These are phyloP conservation scores for Capsicum chinense DNA, from an alignment of 257 asterid genomes.

Conservation along the genomic window DNA sequence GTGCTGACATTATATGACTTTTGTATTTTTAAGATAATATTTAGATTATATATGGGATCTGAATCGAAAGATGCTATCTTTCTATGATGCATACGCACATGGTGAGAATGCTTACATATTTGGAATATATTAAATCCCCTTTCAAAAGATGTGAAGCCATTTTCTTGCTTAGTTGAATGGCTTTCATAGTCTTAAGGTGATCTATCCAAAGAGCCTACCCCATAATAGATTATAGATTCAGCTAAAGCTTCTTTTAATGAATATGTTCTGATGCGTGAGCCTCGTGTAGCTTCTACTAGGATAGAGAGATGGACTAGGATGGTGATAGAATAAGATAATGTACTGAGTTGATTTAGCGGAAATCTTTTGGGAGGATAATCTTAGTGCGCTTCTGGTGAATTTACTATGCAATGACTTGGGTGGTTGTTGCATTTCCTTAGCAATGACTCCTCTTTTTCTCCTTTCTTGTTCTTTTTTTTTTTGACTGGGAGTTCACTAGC, in stretches of 20 bases:
- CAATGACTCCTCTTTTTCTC: neutral
- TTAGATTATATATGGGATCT: neutral
- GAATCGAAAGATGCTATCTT: neutral
- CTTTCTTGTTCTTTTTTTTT: neutral
- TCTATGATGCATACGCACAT: neutral
- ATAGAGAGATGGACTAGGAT: slow-evolving; percentile 4
- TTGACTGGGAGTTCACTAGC: neutral
- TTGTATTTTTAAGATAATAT: neutral
- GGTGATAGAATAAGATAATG: neutral
- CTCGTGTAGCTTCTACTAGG: neutral
- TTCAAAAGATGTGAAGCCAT: neutral
- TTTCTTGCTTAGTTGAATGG: neutral
- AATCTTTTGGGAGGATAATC: neutral
- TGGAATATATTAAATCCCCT: too few species aligned
- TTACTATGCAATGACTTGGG: neutral
- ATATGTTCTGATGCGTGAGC: neutral
- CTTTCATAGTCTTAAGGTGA: neutral
- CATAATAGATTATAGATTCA: neutral
- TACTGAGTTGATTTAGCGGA: neutral
- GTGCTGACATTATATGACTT: neutral
- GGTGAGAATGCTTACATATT: neutral
- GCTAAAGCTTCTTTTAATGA: neutral
- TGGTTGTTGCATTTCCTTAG: neutral
- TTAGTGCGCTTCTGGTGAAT: neutral
- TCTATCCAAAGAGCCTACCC: neutral